Percentiles rank a stretch among this genome's conserved stretches.
phyloP scores from a whole-genome alignment of 257 asterid genomes.

The Cruciata laevipes region DNA sequence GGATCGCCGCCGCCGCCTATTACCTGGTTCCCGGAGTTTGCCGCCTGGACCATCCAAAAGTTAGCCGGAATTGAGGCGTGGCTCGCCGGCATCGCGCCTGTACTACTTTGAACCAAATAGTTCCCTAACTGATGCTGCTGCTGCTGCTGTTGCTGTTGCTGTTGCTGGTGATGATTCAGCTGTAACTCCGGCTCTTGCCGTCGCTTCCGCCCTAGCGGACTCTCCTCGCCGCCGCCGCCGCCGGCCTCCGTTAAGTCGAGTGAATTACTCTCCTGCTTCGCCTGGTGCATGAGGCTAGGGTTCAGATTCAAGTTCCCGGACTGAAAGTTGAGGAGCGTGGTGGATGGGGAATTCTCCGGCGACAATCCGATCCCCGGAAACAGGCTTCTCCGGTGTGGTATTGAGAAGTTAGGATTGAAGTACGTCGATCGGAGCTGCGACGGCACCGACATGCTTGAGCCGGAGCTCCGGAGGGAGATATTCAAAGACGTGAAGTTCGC shows the following conservation, averaged over 20 bases:
- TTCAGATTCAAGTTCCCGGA: conserved; percentile 37
- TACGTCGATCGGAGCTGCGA: conserved; percentile 76
- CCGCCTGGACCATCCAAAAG: conserved; percentile 80
- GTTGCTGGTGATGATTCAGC: conserved; percentile 36
- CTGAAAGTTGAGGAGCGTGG: conserved; percentile 61
- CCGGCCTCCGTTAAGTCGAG: conserved; percentile 35
- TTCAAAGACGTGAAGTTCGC: conserved; percentile 88
- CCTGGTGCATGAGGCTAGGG: conserved; percentile 39
- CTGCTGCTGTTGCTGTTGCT: conserved; percentile 57
- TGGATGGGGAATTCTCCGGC: conserved; percentile 39
- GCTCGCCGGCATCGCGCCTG: conserved; percentile 63
- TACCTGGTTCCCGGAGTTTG: conserved; percentile 58
- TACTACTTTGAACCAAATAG: conserved; percentile 60
- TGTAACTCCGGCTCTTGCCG: conserved; percentile 53
- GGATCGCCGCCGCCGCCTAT: conserved; percentile 67
- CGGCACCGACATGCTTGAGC: conserved; percentile 89
- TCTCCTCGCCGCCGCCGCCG: conserved; percentile 38
- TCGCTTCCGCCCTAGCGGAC: conserved; percentile 42
- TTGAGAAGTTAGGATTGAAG: conserved; percentile 50
- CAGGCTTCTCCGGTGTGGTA: conserved; percentile 47
- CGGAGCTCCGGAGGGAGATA: conserved; percentile 80
- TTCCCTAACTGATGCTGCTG: conserved; percentile 57
- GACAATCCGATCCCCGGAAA: conserved; percentile 61
- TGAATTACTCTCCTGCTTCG: conserved; percentile 55
- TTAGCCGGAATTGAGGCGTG: conserved; percentile 79